Evolutionary conservation across 176 grass and related monocot species (phyloP).

Genomic region (Pontederia crassipes): DNA sequence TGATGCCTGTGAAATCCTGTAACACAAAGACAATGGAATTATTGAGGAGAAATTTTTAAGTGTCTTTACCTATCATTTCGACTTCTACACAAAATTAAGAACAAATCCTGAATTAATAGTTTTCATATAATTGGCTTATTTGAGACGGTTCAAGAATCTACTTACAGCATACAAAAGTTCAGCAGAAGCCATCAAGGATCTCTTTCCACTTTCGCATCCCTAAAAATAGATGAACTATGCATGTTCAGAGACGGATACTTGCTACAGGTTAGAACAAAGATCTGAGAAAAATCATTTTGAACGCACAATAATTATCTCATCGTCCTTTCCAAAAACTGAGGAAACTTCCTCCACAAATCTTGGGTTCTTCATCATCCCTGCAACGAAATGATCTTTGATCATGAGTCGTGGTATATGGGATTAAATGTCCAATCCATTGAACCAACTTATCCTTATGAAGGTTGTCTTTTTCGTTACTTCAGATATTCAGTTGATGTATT

Average conservation of each 20-base stretch:
- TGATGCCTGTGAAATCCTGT: slow-evolving; percentile 57
- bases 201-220: slow-evolving; percentile 79
- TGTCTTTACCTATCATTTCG: not conserved
- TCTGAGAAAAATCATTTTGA: not conserved
- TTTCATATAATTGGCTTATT: not conserved
- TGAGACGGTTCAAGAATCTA: not conserved
- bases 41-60: not conserved
- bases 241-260: not conserved
- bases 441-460: too few species aligned
- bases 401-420: not conserved
- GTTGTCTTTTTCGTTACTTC: too few species aligned
- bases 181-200: slow-evolving; percentile 64
- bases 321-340: slow-evolving; percentile 31
- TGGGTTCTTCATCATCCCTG: slow-evolving; percentile 49
- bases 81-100: not conserved
- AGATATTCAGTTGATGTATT: not conserved
- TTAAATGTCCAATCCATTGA: too few species aligned
- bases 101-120: not conserved
- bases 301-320: slow-evolving; percentile 56
- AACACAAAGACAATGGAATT: not conserved
- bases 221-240: slow-evolving; percentile 3
- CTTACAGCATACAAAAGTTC: slow-evolving; percentile 65
- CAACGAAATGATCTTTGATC: not conserved
- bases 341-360: slow-evolving; percentile 60
- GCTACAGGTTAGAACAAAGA: not conserved